phyloP scores from a whole-genome alignment of 1,139 yeast genomes.

The Saccharomyces hybrid region DNA sequence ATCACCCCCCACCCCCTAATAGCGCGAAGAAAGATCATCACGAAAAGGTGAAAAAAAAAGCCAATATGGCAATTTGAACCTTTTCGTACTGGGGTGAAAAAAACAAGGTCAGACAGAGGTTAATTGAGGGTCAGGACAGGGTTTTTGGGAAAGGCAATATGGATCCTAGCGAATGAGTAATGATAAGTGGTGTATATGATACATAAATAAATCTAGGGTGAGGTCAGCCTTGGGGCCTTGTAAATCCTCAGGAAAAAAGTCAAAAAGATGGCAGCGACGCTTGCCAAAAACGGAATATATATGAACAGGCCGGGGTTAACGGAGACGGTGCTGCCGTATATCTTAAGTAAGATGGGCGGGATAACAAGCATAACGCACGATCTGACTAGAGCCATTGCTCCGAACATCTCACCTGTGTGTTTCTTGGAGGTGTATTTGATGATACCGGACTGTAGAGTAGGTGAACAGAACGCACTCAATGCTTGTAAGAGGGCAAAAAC shows the following conservation, averaged over 20 bases:
- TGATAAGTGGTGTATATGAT: neutral
- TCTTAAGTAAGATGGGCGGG: conserved; percentile 36
- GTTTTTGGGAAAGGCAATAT: neutral
- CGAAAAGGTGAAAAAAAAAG: neutral
- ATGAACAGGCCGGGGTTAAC: conserved; percentile 27
- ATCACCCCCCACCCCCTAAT: neutral
- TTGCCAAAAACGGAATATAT: conserved; percentile 17
- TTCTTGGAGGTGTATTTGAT: conserved; percentile 41
- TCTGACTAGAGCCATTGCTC: conserved; percentile 42
- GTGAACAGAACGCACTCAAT: conserved; percentile 37
- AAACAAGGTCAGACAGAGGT: neutral
- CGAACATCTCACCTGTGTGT: conserved; percentile 45
- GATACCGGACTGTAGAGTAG: conserved; percentile 40
- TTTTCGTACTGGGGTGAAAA: neutral
- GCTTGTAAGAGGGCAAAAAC: conserved; percentile 31
- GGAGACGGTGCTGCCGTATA: conserved; percentile 37
- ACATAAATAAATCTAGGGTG: neutral
- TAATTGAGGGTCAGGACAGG: neutral
- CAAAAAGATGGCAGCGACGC: conserved; percentile 13
- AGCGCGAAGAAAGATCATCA: neutral
- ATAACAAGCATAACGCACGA: conserved; percentile 35
- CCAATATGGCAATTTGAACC: neutral
- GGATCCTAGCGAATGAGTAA: neutral
- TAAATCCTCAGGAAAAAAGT: conserved; percentile 16
- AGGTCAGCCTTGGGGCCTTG: conserved; percentile 7